These are phyloP conservation scores for Annulohypoxylon nitens DNA, from an alignment of 495 filamentous ascomycete genomes.

Conservation along the genomic window DNA sequence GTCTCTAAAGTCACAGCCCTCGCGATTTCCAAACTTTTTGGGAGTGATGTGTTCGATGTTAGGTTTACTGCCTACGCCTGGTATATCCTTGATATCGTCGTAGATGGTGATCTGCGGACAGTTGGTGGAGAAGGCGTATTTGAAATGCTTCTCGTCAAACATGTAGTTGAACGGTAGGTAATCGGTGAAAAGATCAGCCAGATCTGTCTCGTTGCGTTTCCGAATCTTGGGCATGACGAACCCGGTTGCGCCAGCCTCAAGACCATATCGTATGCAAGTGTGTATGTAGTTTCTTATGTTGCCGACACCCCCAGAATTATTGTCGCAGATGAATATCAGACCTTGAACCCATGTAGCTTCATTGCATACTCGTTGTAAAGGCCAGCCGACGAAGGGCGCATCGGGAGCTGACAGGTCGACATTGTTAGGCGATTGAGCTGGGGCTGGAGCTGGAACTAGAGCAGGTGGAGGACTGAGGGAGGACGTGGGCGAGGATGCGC, in stretches of 20 bases:
- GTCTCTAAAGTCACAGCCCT: conserved; percentile 61
- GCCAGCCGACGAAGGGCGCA: conserved; percentile 64
- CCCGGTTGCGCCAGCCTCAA: conserved; percentile 64
- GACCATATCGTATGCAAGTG: conserved; percentile 64
- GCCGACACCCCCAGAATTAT: conserved; percentile 66
- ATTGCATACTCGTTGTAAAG: conserved; percentile 59
- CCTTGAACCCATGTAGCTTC: conserved; percentile 59
- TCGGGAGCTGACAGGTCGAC: conserved; percentile 52
- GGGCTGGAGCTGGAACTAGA: background rate
- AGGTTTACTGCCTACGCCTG: conserved; percentile 46
- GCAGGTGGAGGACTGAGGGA: conserved; percentile 15
- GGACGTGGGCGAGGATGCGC: conserved; percentile 27
- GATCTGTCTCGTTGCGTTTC: conserved; percentile 54
- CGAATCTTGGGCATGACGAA: conserved; percentile 60
- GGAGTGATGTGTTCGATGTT: conserved; percentile 60
- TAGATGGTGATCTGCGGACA: conserved; percentile 64
- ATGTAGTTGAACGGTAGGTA: conserved; percentile 60
- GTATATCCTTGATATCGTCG: conserved; percentile 51
- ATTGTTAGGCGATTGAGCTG: conserved; percentile 25
- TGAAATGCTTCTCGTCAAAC: conserved; percentile 64
- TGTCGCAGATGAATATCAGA: conserved; percentile 63
- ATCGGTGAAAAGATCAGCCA: conserved; percentile 54
- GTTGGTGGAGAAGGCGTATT: conserved; percentile 49
- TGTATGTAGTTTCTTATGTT: conserved; percentile 68
- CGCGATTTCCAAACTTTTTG: conserved; percentile 57